phyloP scores from a whole-genome alignment of 495 filamentous ascomycete species.

The Choiromyces venosus region DNA sequence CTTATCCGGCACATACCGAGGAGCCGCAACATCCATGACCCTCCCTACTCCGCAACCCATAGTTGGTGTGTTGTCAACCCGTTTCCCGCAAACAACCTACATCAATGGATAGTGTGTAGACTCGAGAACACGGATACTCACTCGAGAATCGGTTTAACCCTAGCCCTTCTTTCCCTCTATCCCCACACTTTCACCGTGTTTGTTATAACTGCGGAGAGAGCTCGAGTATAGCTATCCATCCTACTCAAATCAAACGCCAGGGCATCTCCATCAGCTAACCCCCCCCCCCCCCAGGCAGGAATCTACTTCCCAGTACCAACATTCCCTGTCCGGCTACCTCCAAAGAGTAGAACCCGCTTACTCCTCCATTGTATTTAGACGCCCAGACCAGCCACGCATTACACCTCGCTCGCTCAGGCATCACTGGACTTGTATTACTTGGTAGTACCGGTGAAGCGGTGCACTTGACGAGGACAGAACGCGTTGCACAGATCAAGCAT shows the following conservation, averaged over 20 bases:
- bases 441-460: conserved; percentile 66
- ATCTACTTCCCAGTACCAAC: conserved; percentile 51
- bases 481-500: conserved; percentile 51
- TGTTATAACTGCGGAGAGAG: neutral
- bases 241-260: conserved; percentile 3
- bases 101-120: no score
- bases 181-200: neutral
- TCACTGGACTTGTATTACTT: conserved; percentile 61
- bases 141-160: conserved; percentile 14
- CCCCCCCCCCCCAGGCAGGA: conserved; percentile 45
- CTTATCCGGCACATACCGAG: neutral
- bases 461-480: conserved; percentile 57
- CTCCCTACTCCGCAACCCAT: neutral
- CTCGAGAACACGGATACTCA: conserved; percentile 10
- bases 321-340: conserved; percentile 49
- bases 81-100: neutral
- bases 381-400: conserved; percentile 57
- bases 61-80: neutral
- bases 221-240: no score
- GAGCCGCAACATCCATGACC: neutral
- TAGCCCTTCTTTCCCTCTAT: conserved; percentile 10
- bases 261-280: conserved; percentile 27
- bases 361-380: conserved; percentile 51
- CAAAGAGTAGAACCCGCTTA: conserved; percentile 27
- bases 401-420: conserved; percentile 58